phyloP scores from a whole-genome alignment of 2,329 filamentous ascomycete species.

The Cercospora canescens region DNA sequence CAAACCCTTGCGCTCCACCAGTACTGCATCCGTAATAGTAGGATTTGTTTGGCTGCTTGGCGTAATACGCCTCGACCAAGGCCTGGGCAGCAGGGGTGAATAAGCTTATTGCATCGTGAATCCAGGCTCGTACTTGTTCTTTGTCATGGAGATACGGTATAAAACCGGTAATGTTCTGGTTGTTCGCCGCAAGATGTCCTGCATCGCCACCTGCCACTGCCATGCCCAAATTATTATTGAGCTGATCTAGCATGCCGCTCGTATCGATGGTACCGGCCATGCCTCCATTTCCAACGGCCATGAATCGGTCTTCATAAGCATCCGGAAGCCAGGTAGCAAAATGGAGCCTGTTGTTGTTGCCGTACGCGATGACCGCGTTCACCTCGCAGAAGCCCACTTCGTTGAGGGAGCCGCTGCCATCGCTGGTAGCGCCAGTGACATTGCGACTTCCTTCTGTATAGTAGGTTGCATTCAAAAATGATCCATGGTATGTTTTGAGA shows the following conservation, averaged over 20 bases:
- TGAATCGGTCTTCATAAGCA: constrained; percentile 29
- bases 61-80: constrained; percentile 39
- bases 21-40: constrained; percentile 47
- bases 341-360: constrained; percentile 25
- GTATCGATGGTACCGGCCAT: constrained; percentile 32
- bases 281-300: constrained; percentile 34
- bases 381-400: constrained; percentile 29
- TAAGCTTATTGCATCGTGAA: constrained; percentile 40
- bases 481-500: constrained; percentile 18
- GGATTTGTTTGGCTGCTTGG: constrained; percentile 31
- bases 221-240: constrained; percentile 30
- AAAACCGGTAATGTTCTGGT: constrained; percentile 27
- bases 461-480: constrained; percentile 24
- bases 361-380: constrained; percentile 27
- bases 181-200: constrained; percentile 29
- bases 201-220: constrained; percentile 31
- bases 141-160: constrained; percentile 32
- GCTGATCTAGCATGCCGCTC: constrained; percentile 26
- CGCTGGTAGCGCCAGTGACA: constrained; percentile 23
- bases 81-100: constrained; percentile 35
- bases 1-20: constrained; percentile 45
- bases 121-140: constrained; percentile 37
- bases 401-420: constrained; percentile 24
- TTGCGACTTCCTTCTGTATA: constrained; percentile 19
- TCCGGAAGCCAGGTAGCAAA: constrained; percentile 32